These are phyloP conservation scores for Dinochytrium kinnereticum DNA, from an alignment of 371 early-diverging fungal genomes.

Conservation along the genomic window DNA sequence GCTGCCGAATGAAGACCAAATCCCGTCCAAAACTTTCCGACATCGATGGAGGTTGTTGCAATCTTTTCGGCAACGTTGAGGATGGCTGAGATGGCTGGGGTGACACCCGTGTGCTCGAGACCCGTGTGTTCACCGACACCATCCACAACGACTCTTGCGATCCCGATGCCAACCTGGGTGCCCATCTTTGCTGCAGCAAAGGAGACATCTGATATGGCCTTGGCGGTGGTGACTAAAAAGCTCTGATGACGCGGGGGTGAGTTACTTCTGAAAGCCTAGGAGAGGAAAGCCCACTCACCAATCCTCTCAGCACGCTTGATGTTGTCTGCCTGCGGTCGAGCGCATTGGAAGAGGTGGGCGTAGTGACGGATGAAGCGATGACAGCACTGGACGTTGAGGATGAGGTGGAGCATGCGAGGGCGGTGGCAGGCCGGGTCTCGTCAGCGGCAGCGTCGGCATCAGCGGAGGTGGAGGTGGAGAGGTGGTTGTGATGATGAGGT, in stretches of 20 bases:
- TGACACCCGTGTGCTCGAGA: constrained; percentile 30
- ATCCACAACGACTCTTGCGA: constrained; percentile 39
- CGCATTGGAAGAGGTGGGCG: too few relatives aligned
- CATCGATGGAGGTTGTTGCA: constrained; percentile 41
- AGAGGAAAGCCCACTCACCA: neutral
- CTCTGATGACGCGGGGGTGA: constrained; percentile 17
- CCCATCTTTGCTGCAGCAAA: constrained; percentile 45
- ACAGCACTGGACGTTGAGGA: too few relatives aligned
- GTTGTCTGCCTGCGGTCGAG: constrained; percentile 1
- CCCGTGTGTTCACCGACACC: too few relatives aligned
- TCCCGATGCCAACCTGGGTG: constrained; percentile 38
- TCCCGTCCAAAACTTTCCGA: constrained; percentile 44
- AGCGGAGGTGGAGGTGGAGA: too few relatives aligned
- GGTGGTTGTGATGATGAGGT: too few relatives aligned
- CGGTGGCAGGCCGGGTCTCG: too few relatives aligned
- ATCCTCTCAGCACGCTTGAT: neutral
- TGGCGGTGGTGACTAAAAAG: constrained; percentile 38
- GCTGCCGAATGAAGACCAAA: constrained; percentile 39
- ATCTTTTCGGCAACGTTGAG: constrained; percentile 43
- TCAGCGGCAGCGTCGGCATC: too few relatives aligned
- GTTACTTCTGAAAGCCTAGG: neutral
- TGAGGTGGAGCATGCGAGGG: too few relatives aligned
- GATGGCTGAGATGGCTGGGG: constrained; percentile 29
- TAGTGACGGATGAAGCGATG: too few relatives aligned
- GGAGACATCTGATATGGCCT: constrained; percentile 33